phyloP scores from a whole-genome alignment of 352 stramenopile genomes.

The Aphanomyces cochlioides region DNA sequence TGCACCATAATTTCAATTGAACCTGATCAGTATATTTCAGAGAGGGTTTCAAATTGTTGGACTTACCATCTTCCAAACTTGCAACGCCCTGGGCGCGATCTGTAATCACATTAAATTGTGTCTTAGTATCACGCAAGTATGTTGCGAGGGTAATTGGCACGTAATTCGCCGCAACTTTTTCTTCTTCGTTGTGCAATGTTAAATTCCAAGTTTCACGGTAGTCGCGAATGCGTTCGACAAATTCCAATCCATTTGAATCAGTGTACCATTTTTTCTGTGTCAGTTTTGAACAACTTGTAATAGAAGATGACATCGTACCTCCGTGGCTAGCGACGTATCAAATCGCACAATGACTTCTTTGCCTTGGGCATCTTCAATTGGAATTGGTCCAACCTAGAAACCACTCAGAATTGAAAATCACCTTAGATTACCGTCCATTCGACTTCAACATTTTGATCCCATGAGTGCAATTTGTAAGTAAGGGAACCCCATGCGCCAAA shows the following conservation, averaged over 20 bases:
- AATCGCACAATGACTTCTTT: constrained; percentile 96
- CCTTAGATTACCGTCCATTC: constrained; percentile 84
- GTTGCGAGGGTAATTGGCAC: constrained; percentile 93
- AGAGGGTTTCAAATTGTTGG: background rate
- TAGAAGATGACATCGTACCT: background rate
- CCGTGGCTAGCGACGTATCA: constrained; percentile 36
- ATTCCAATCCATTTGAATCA: constrained; percentile 95
- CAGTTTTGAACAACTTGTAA: background rate
- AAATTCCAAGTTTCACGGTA: constrained; percentile 89
- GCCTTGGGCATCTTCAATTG: constrained; percentile 70
- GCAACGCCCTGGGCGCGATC: constrained; percentile 91
- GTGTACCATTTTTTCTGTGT: constrained; percentile 72
- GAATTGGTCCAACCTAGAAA: constrained; percentile 40
- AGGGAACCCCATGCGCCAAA: constrained; percentile 89
- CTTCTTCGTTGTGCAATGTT: constrained; percentile 79
- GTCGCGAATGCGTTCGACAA: constrained; percentile 87
- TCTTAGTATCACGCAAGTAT: constrained; percentile 87
- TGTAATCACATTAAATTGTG: constrained; percentile 85
- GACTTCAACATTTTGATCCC: constrained; percentile 88
- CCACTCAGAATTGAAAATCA: constrained; percentile 13
- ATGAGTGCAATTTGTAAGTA: constrained; percentile 83
- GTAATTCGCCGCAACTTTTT: constrained; percentile 96
- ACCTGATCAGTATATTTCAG: constrained; percentile 14
- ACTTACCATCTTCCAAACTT: constrained; percentile 78
- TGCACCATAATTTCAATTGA: constrained; percentile 98